A percentile compares a stretch with the other conserved stretches of the same genome.
phyloP scores from a whole-genome alignment of 2,329 filamentous ascomycete genomes.

The Colletotrichum nymphaeae region DNA sequence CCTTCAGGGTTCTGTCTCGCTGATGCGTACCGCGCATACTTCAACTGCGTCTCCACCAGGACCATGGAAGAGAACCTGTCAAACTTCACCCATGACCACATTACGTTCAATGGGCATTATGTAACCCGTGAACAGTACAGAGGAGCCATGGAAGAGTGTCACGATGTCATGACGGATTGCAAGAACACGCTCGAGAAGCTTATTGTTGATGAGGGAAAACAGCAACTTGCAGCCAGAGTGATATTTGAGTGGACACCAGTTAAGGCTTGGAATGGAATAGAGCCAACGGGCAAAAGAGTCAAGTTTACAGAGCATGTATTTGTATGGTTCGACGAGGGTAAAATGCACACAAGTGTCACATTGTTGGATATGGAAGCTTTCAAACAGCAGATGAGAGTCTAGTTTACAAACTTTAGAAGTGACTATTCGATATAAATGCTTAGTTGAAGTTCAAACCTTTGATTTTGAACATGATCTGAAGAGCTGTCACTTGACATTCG shows the following conservation, averaged over 20 bases:
- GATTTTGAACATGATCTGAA: too few relatives aligned
- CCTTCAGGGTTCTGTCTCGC: not conserved
- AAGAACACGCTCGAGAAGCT: slow-evolving; percentile 40
- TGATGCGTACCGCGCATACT: slow-evolving; percentile 42
- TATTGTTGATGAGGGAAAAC: slow-evolving; percentile 44
- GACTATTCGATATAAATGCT: too few relatives aligned
- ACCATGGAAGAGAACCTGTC: slow-evolving; percentile 42
- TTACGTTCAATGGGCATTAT: slow-evolving; percentile 43
- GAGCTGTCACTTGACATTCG: too few relatives aligned
- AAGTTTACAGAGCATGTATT: slow-evolving; percentile 46
- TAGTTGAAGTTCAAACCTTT: too few relatives aligned
- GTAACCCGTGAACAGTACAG: slow-evolving; percentile 41
- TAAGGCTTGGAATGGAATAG: slow-evolving; percentile 39
- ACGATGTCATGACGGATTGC: slow-evolving; percentile 42
- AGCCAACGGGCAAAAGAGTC: slow-evolving; percentile 42
- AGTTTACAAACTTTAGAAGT: not conserved
- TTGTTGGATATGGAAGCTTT: slow-evolving; percentile 43
- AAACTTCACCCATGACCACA: slow-evolving; percentile 40
- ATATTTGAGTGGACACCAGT: slow-evolving; percentile 44
- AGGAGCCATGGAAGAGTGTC: slow-evolving; percentile 42
- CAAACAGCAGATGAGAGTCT: not conserved
- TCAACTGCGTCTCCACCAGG: slow-evolving; percentile 44
- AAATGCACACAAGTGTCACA: slow-evolving; percentile 45
- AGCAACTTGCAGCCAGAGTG: slow-evolving; percentile 45
- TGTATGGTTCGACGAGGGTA: slow-evolving; percentile 45